Evolutionary conservation across 2,329 filamentous ascomycete genomes (phyloP), one percentile per base, ranked within the genome.

Genomic region (Alternaria viburni): DNA sequence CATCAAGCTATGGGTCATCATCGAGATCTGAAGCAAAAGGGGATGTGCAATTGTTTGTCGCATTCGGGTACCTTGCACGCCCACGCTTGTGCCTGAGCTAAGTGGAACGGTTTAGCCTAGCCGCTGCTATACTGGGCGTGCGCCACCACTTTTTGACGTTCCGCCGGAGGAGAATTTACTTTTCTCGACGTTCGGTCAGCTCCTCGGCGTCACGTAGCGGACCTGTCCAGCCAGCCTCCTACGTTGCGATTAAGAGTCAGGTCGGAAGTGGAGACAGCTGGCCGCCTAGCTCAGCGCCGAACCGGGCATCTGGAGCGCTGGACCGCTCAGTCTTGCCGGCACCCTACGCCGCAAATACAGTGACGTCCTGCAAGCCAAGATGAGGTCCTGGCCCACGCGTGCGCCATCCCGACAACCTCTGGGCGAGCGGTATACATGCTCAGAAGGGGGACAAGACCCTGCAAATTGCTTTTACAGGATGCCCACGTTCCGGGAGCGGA

Each of bases 111-210:
- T 36, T 59, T 59, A 47, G 23, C 54, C 36, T 56, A 52, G 57
- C 61, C 46, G 61, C 61, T 59, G 55, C 55, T 59, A 59, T 58
- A 43, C 47, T 62, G 47, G 55, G 59, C 26, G 43, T 12, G 46
- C 36, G 59, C 59, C 50, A 49, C 50, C 36, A 41, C 15, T 41
- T 45, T 17, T 45, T 43, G 51, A 60, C 51, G 57, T 63, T 41
- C 56, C 44, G n/a, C 52, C 52, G 25, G 54, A 57, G 58, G 52
- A 61, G 52, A 61, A 57, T 50, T 51, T 43, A 61, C 52, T 61
- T 57, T 59, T 57, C 19, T 23, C 23, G 23, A 44, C 26, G n/a
- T 52, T 52, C 49, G 58, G 17, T 56, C 45, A 19, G 23, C 44
- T 23, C 41, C 49, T 62, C 59, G 55, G 59, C 55, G 43, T 47